A percentile compares a stretch with the other conserved stretches of the same genome.
These are phyloP conservation scores for Lactuca sativa DNA, from an alignment of 129 eudicot species.

Conservation along the genomic window DNA sequence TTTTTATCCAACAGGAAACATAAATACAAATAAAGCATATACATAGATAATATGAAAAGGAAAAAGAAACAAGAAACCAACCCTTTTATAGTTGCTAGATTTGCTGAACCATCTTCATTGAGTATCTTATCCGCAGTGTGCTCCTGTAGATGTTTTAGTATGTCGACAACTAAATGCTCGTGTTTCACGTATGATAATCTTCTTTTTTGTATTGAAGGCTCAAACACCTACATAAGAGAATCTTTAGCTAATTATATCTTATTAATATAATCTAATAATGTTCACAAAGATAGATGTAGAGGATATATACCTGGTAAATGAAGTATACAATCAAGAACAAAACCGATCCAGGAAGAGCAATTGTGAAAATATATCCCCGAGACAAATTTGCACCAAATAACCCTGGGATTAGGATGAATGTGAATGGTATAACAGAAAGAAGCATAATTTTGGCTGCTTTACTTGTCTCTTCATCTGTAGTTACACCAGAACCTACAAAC, in stretches of 20 bases:
- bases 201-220: conserved; percentile 78
- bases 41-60: not conserved
- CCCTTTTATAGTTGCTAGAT: conserved; percentile 51
- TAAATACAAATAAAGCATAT: conserved; percentile 1
- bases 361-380: conserved; percentile 30
- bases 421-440: conserved; percentile 65
- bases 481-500: conserved; percentile 53
- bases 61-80: conserved; percentile 21
- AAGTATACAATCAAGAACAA: conserved; percentile 55
- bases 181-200: conserved; percentile 57
- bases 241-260: not conserved
- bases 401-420: conserved; percentile 54
- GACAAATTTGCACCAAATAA: conserved; percentile 29
- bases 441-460: conserved; percentile 63
- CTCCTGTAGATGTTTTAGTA: conserved; percentile 55
- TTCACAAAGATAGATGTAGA: not conserved
- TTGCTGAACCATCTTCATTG: conserved; percentile 52
- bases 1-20: conserved; percentile 1
- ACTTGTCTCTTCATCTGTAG: conserved; percentile 56
- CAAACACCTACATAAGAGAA: conserved; percentile 46
- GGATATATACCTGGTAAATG: conserved; percentile 69
- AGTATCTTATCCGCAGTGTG: conserved; percentile 50
- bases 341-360: conserved; percentile 47
- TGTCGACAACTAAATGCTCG: conserved; percentile 63
- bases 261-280: not conserved